Conservation (phyloP, 805 yeast species). For the Lachancea kluyveri region DNA sequence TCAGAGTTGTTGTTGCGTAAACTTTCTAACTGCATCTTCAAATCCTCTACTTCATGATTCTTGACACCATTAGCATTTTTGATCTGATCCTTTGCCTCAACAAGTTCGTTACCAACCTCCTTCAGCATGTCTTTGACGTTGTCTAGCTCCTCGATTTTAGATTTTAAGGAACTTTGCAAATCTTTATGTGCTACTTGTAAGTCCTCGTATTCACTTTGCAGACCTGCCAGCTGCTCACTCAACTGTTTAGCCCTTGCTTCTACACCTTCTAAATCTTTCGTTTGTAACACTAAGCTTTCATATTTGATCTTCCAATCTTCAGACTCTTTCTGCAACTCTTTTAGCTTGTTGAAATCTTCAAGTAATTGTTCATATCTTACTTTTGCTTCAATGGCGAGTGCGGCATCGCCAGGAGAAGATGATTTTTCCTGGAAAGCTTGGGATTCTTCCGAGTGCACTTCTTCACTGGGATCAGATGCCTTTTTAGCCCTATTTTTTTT, state of each 20-base stretch:
- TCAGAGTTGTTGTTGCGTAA: conserved; percentile 34
- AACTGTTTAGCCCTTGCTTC: conserved; percentile 18
- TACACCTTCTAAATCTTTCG: conserved; percentile 11
- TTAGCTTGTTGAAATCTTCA: conserved; percentile 6
- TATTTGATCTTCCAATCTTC: conserved; percentile 15
- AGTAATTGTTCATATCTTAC: conserved; percentile 8
- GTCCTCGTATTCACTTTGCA: conserved; percentile 5
- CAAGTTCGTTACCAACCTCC: conserved; percentile 74
- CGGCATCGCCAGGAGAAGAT: too few relatives aligned
- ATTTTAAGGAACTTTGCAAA: conserved; percentile 24
- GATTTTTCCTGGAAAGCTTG: too few relatives aligned
- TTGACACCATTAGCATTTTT: conserved; percentile 29
- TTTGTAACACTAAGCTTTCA: conserved; percentile 12
- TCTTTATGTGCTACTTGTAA: conserved; percentile 13
- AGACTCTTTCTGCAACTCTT: too few relatives aligned
- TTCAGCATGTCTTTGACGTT: conserved; percentile 68
- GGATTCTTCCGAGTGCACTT: conserved; percentile 8
- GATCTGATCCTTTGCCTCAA: conserved; percentile 55
- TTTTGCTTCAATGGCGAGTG: conserved; percentile 1
- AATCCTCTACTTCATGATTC: conserved; percentile 13
- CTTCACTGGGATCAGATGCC: conserved; percentile 2
- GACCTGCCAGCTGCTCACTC: conserved; percentile 21
- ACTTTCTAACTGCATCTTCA: conserved; percentile 22
- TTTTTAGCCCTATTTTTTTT: conserved; percentile 10
- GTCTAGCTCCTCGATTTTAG: conserved; percentile 58